Percentiles rank a stretch among this genome's conserved stretches.
Evolutionary conservation across 345 rosid genomes (phyloP).

Genomic region (Garcia nutans): DNA sequence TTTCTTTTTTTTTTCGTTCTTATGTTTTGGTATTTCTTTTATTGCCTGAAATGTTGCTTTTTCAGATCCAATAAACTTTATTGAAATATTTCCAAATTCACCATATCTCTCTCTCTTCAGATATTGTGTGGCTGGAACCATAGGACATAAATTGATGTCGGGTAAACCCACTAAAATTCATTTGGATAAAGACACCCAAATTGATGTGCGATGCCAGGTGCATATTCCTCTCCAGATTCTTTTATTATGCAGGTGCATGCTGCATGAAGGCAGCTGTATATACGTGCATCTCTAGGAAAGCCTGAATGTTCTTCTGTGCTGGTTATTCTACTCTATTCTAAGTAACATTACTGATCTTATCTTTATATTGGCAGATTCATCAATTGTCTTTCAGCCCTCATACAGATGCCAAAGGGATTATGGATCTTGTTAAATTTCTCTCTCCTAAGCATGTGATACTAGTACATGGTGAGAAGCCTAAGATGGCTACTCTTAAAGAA

Average conservation of each 20-base stretch:
- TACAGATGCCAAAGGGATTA: constrained; percentile 89
- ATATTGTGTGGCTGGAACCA: constrained; percentile 92
- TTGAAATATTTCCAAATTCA: neutral
- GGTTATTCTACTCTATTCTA: no score
- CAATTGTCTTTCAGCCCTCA: constrained; percentile 94
- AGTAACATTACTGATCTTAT: neutral
- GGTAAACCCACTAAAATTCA: constrained; percentile 80
- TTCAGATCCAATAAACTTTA: neutral
- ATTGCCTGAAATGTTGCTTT: neutral
- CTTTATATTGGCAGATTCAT: constrained; percentile 57
- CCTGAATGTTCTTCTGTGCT: neutral
- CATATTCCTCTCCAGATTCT: constrained; percentile 7
- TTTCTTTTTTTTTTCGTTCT: neutral
- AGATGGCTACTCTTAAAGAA: constrained; percentile 72
- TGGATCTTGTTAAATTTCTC: constrained; percentile 91
- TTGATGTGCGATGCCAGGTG: constrained; percentile 95
- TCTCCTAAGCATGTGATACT: constrained; percentile 78
- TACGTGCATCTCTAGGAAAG: neutral
- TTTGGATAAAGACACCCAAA: constrained; percentile 76
- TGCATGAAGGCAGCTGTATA: neutral
- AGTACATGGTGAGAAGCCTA: constrained; percentile 91
- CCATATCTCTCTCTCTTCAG: constrained; percentile 27
- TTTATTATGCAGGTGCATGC: no score
- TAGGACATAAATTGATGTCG: constrained; percentile 84
- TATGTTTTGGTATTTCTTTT: neutral